Base-by-base conservation (phyloP, 805 yeast species). In the Saturnispora besseyi region DNA sequence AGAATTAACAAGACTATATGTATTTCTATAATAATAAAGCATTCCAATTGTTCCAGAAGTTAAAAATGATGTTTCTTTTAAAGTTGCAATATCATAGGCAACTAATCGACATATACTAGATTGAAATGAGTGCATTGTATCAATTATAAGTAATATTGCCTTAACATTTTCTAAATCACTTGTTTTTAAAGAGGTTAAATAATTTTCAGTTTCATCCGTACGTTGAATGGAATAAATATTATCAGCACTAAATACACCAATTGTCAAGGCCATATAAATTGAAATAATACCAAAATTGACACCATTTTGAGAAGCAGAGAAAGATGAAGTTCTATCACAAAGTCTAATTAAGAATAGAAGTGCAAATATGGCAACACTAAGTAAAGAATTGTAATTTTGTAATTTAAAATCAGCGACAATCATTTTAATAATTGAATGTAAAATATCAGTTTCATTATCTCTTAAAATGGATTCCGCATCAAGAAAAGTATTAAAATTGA, bases 51-150 rank as follows among this genome's bases (percentile, higher is more conserved):
- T 37, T 29, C 34, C 38, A 5, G 36, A 21, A n/a, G 44, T 51
- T 15, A 42, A 30, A 18, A 30, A 50, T 2, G 38, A 21, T 3
- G 56, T 55, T 9, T 41, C 21, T 24, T 30, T 41, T 18, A 57
- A 41, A 9, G 36, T 38, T 15, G 54, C 51, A 9, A 53, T 46
- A 36, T 42, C 36, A 15, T 33, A 26, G 29, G 42, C 46, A 9
- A 53, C 51, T 31, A 59, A 32, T 3, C 55, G 52, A 7, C 63
- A 62, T 3, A 51, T 44, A 26, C 65, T 61, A 2, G 64, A 56
- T 36, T 51, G 48, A 45, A 58, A 59, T 13, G 60, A 33, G 22
- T 54, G 51, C 22, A 60, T 55, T 4, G 59, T 51, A 51, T 62
- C 65, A 36, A 61, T 45, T 31, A 53, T 55, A 44, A 50, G 47